Conservation (phyloP, 805 yeast genomes). For the Starmerella gropengiesseri region DNA sequence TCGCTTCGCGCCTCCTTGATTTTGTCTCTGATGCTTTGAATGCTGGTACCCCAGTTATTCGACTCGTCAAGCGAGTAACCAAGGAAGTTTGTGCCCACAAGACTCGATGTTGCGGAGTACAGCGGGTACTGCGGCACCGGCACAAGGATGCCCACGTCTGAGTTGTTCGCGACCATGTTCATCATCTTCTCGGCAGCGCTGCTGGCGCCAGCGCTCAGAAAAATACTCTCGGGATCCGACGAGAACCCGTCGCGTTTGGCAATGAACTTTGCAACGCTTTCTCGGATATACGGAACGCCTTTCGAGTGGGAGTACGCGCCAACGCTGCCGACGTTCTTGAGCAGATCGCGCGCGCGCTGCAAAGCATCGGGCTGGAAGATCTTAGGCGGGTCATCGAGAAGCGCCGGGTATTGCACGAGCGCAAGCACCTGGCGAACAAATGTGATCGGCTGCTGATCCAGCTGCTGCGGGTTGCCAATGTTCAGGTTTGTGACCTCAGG, state of each 20-base stretch:
- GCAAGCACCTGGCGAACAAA: constrained; percentile 88
- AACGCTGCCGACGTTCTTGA: constrained; percentile 60
- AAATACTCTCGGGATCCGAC: constrained; percentile 62
- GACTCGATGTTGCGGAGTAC: constrained; percentile 86
- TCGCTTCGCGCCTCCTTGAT: constrained; percentile 39
- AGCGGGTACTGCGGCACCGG: constrained; percentile 98
- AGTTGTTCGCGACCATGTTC: constrained; percentile 50
- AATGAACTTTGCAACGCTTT: constrained; percentile 74
- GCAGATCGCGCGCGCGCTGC: constrained; percentile 52
- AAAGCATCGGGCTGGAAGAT: constrained; percentile 48
- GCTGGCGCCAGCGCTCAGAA: constrained; percentile 89
- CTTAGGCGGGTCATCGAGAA: constrained; percentile 35
- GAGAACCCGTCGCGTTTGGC: constrained; percentile 62
- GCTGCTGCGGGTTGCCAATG: constrained; percentile 96
- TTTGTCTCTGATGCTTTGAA: constrained; percentile 48
- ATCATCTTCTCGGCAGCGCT: constrained; percentile 77
- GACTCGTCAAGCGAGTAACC: constrained; percentile 80
- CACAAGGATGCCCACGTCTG: constrained; percentile 65
- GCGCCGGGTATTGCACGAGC: constrained; percentile 70
- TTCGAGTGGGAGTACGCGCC: constrained; percentile 96
- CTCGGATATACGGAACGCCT: constrained; percentile 63
- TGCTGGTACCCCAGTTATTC: constrained; percentile 73
- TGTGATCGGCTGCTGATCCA: constrained; percentile 89
- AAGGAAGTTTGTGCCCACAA: constrained; percentile 69
- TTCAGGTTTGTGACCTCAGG: constrained; percentile 73